Percentiles rank a stretch among this genome's conserved stretches.
Evolutionary conservation across 768 basidiomycete genomes (phyloP).

Genomic region (Boletus subparvulus): DNA sequence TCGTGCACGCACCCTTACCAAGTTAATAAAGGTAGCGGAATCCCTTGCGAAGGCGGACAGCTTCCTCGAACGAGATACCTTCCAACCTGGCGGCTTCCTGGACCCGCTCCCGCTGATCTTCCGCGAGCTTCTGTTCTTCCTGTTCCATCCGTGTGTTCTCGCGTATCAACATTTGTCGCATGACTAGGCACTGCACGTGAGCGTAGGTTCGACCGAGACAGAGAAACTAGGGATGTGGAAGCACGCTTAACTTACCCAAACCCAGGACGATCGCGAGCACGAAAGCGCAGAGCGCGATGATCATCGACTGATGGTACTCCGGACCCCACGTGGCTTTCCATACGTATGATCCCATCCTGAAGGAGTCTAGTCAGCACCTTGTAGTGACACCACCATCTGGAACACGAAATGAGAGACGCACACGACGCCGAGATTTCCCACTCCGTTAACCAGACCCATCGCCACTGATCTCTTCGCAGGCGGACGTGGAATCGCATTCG

Average conservation of each 20-base stretch:
- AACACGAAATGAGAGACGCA: conserved; percentile 29
- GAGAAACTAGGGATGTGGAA: neutral
- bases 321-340: conserved; percentile 64
- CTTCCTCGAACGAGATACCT: conserved; percentile 59
- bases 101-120: conserved; percentile 48
- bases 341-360: conserved; percentile 57
- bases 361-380: neutral
- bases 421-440: conserved; percentile 60
- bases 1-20: neutral
- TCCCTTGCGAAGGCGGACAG: conserved; percentile 52
- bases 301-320: conserved; percentile 61
- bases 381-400: neutral
- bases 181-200: conserved; percentile 30
- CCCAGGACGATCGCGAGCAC: conserved; percentile 32
- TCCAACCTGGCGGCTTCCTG: conserved; percentile 59
- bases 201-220: neutral
- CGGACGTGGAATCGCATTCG: conserved; percentile 58
- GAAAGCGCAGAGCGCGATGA: conserved; percentile 40
- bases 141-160: conserved; percentile 53
- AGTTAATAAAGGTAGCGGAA: conserved; percentile 29
- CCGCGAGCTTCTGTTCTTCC: conserved; percentile 45
- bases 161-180: conserved; percentile 44
- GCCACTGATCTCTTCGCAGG: conserved; percentile 53
- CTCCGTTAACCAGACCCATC: conserved; percentile 62
- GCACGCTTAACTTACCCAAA: conserved; percentile 27